Base-by-base conservation (phyloP, 2,329 filamentous ascomycete genomes). In the Ophiostoma montium region DNA sequence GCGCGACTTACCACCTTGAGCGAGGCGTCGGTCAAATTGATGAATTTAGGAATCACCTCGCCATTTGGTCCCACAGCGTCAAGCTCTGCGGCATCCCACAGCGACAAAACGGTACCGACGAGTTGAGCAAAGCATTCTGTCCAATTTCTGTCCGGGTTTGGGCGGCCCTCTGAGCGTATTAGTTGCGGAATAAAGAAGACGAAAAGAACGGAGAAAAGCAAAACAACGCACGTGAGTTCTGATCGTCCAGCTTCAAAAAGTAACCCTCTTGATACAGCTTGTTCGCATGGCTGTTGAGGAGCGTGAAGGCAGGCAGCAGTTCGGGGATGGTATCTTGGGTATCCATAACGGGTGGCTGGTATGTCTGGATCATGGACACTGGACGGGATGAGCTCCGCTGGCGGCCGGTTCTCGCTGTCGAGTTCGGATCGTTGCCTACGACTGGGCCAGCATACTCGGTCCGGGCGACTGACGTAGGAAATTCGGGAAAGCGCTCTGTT, bases 181-280 rank as follows among this genome's bases (percentile, higher is more conserved):
- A 59, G 60, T 58, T 33, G 23, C 5, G 16, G 12, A 21, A 27
- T 8, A 27, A 27, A 21, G 3, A 39, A 2, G 12, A 16, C 1
- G 12, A 45, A 45, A 16, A 31, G 13, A 13, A 18, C 15, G 11
- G 16, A 35, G 12, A 18, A 31, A 46, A 2, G 12, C 21, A 5
- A n/a, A 2, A 8, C 15, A 19, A 77, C 86, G 58, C 76, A 95
- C 89, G 82, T 49, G 80, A 82, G 61, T 96, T 94, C 57, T 95
- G 80, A 65, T 98, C 92, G 64, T 95, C 90, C 45, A 98, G 71
- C 67, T 96, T 98, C 58, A 98, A 68, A 57, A 98, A 96, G 62
- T 96, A 98, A 35, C 92, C 92, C 67, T 98, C 92, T 58, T 95
- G 89, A 63, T 96, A 98, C 50, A 96, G 71, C 68, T 96, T 96